A percentile compares a stretch with the other conserved stretches of the same genome.
Evolutionary conservation across 495 filamentous ascomycete genomes (phyloP).

Genomic region (Penicillium maclennaniae): DNA sequence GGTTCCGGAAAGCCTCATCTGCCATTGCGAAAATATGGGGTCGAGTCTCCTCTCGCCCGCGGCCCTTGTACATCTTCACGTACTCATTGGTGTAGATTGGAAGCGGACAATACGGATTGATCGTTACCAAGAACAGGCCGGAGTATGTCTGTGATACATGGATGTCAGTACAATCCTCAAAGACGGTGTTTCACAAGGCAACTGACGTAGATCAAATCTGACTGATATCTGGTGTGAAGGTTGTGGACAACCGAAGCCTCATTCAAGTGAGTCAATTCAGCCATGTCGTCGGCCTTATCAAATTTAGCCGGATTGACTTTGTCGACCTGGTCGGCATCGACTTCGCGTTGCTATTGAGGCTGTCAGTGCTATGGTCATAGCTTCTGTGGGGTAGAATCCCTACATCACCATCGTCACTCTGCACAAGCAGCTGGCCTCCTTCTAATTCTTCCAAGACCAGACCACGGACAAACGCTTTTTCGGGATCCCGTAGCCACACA

Average conservation of each 20-base stretch:
- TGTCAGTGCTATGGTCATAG: slow-evolving; percentile 1
- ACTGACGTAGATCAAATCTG: slow-evolving; percentile 87
- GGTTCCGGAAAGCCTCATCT: slow-evolving; percentile 93
- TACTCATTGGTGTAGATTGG: slow-evolving; percentile 97
- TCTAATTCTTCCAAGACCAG: slow-evolving; percentile 81
- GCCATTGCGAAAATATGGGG: slow-evolving; percentile 98
- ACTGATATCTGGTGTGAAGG: slow-evolving; percentile 85
- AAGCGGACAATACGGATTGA: slow-evolving; percentile 93
- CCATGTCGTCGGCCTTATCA: slow-evolving; percentile 99
- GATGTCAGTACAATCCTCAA: background rate
- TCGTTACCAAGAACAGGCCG: slow-evolving; percentile 91
- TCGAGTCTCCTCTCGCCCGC: slow-evolving; percentile 85
- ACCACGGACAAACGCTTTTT: slow-evolving; percentile 85
- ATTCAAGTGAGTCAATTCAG: slow-evolving; percentile 94
- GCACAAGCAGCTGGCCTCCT: slow-evolving; percentile 67
- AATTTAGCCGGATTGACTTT: slow-evolving; percentile 99
- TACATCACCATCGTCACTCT: slow-evolving; percentile 92
- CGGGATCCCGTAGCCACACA: slow-evolving; percentile 88
- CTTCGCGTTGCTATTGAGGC: slow-evolving; percentile 69
- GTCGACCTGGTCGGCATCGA: slow-evolving; percentile 81
- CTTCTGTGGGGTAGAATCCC: slow-evolving; percentile 30
- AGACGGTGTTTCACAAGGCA: slow-evolving; percentile 2
- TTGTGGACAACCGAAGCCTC: slow-evolving; percentile 98
- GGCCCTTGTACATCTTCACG: slow-evolving; percentile 92
- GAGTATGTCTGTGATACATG: slow-evolving; percentile 71